These are phyloP conservation scores for Kernera saxatilis DNA, from an alignment of 345 rosid genomes.

Conservation along the genomic window DNA sequence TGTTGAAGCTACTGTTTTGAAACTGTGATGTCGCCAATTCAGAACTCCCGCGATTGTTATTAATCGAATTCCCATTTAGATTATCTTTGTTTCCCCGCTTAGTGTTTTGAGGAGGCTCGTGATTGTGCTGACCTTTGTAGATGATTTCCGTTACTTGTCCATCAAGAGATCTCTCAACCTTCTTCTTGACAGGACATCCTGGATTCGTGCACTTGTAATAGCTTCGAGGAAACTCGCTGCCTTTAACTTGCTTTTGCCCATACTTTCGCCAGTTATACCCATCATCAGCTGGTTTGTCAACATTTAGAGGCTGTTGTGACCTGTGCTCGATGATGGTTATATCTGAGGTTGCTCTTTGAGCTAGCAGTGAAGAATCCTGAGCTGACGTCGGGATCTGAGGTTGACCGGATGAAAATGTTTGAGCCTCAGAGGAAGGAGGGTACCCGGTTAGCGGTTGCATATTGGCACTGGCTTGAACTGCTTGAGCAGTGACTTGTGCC, in stretches of 20 bases:
- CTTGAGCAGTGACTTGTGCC: constrained; percentile 79
- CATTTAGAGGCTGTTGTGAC: constrained; percentile 35
- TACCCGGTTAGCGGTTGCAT: constrained; percentile 33
- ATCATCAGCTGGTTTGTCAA: constrained; percentile 71
- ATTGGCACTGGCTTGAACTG: constrained; percentile 48
- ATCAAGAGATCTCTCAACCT: constrained; percentile 73
- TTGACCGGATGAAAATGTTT: constrained; percentile 17
- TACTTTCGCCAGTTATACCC: constrained; percentile 90
- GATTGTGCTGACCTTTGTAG: constrained; percentile 87
- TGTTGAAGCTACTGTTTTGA: constrained; percentile 27
- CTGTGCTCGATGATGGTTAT: constrained; percentile 41
- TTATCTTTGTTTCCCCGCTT: constrained; percentile 49
- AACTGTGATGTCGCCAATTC: constrained; percentile 13
- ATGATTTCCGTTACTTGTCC: constrained; percentile 84
- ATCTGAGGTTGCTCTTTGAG: constrained; percentile 31
- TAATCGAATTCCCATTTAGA: constrained; percentile 34
- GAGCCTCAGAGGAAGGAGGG: constrained; percentile 34
- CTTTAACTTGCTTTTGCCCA: constrained; percentile 91
- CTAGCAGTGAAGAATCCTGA: constrained; percentile 25
- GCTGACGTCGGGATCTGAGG: constrained; percentile 32
- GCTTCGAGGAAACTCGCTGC: constrained; percentile 83
- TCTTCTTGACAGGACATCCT: constrained; percentile 80
- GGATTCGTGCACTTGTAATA: constrained; percentile 80
- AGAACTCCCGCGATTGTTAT: constrained; percentile 32
- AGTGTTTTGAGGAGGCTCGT: constrained; percentile 53